Base-by-base conservation (phyloP, 2,329 filamentous ascomycete genomes). In the Diplodia corticola region DNA sequence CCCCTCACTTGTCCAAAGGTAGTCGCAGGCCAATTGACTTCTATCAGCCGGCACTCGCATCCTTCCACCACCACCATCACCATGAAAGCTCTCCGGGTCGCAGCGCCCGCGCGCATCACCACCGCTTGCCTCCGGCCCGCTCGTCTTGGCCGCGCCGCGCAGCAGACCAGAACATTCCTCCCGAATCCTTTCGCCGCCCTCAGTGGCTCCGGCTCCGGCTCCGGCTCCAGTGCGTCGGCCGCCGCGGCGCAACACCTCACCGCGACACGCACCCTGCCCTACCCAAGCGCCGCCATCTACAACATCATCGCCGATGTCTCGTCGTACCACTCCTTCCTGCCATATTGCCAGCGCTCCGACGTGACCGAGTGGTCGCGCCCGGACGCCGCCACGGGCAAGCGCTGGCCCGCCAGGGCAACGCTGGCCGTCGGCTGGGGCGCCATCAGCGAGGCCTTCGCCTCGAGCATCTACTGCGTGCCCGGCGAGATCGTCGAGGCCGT, bases 271-370 rank as follows among this genome's bases (percentile, higher is more conserved):
- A 90, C 85, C 4, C 89, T 98, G 15, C 90, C 91, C 15, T 96
- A 96, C 82, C 80, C 88, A 0, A 82, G 88, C 35, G 73, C 79
- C 4, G 82, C 87, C 1, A 88, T 99, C 71, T 99, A 95, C 86
- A 83, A 84, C 70, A 85, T 97, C 64, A 93, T 99, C 77, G 88
- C 93, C 80, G 92, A 97, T 78, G 88, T 99, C 70, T 87, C 92
- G 77, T 88, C 87, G 69, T 99, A 99, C 85, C 82, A 85, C 44
- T 77, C 83, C 70, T 99, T 98, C 83, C 87, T 99, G n/a, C 95
- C 95, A 12, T 97, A 96, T 85, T 96, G 94, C 80, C 85, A 87
- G 50, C 83, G 83, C 53, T 93, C 91, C 44, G 85, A 83, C 68
- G 92, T 98, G 48, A 97, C 92, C 1, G 83, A 84, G 67, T 92